A percentile compares a stretch with the other conserved stretches of the same genome.
Conservation (phyloP, 345 rosid species). For the Populus alba region DNA sequence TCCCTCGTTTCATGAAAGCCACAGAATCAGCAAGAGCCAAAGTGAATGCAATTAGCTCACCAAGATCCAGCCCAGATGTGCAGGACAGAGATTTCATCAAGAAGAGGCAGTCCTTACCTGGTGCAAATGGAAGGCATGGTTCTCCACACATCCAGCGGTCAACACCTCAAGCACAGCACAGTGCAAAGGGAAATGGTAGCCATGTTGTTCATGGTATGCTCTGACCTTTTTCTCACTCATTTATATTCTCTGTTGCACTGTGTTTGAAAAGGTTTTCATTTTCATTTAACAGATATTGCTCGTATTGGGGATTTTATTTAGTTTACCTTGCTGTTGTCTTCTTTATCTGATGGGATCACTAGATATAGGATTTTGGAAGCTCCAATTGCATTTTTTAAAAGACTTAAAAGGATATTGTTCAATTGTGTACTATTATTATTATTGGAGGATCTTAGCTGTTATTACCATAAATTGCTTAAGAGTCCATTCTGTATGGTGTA, state of each 20-base stretch:
- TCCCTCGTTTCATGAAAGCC: constrained; percentile 97
- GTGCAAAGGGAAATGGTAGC: constrained; percentile 53
- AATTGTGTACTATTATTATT: background rate
- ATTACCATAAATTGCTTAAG: background rate
- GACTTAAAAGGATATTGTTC: background rate
- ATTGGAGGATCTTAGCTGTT: background rate
- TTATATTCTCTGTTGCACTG: background rate
- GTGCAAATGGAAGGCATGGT: constrained; percentile 76
- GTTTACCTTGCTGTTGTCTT: background rate
- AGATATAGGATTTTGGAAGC: background rate
- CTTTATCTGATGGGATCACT: background rate
- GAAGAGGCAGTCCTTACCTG: constrained; percentile 92
- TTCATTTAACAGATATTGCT: background rate
- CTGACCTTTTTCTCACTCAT: constrained; percentile 2
- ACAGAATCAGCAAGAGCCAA: constrained; percentile 93
- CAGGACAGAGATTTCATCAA: constrained; percentile 71
- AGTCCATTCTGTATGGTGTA: background rate
- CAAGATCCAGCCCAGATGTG: constrained; percentile 91
- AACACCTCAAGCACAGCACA: constrained; percentile 57
- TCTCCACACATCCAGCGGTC: constrained; percentile 79
- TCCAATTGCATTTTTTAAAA: background rate
- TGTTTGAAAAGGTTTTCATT: background rate
- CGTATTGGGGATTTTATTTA: background rate
- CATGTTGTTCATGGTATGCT: constrained; percentile 39
- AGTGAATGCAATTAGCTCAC: constrained; percentile 71